Evolutionary conservation across 148 eudicot species (phyloP).

Genomic region (Cornus suecica): DNA sequence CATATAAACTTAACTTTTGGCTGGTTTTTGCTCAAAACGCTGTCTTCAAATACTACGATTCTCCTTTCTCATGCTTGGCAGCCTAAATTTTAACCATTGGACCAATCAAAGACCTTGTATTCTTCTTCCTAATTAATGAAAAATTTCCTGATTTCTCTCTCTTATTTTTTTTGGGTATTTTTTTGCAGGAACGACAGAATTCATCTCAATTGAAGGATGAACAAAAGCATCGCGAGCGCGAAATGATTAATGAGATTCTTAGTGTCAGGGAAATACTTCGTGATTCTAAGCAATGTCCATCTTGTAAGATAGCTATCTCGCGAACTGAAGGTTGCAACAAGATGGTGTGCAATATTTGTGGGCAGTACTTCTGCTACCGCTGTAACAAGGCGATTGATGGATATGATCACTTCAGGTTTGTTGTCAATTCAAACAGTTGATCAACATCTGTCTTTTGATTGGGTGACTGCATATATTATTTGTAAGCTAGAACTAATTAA

Average conservation of each 20-base stretch:
- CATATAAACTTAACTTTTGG: neutral
- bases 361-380: conserved; percentile 73
- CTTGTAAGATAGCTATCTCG: conserved; percentile 93
- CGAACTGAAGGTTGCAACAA: conserved; percentile 92
- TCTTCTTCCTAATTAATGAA: neutral
- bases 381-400: conserved; percentile 74
- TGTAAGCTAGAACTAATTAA: neutral
- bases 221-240: conserved; percentile 58
- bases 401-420: conserved; percentile 88
- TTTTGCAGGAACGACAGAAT: conserved; percentile 68
- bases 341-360: conserved; percentile 79
- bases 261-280: conserved; percentile 68
- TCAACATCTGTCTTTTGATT: neutral
- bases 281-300: conserved; percentile 78
- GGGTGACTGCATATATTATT: neutral
- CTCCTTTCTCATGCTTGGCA: neutral
- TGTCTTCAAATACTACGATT: neutral
- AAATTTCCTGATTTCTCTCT: neutral
- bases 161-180: neutral
- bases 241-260: conserved; percentile 77
- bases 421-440: conserved; percentile 3
- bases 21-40: neutral
- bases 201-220: conserved; percentile 49
- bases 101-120: neutral
- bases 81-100: neutral